Evolutionary conservation across 225 moss, liverwort and hornwort species (phyloP).

Genomic region (Asterella californica): DNA sequence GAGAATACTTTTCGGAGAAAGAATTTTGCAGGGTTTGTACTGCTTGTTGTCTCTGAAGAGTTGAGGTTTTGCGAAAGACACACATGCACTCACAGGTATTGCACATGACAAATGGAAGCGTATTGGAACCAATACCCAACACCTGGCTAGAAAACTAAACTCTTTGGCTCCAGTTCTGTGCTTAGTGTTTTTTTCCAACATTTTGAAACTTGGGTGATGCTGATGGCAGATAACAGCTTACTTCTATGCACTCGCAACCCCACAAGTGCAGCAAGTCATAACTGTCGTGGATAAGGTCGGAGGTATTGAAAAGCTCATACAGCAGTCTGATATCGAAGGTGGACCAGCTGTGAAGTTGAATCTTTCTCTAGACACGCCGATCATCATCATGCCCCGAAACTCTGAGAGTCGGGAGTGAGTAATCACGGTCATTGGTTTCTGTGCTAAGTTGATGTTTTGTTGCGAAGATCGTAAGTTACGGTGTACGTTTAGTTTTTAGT

Average conservation of each 20-base stretch:
- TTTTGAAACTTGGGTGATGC: background rate
- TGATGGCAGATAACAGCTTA: constrained; percentile 69
- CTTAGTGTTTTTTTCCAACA: background rate
- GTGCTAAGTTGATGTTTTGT: background rate
- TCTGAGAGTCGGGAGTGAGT: constrained; percentile 92
- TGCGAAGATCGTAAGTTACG: background rate
- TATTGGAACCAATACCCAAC: background rate
- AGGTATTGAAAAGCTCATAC: constrained; percentile 82
- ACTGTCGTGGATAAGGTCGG: constrained; percentile 85
- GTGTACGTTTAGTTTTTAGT: background rate
- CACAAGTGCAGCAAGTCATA: constrained; percentile 84
- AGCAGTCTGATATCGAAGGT: constrained; percentile 89
- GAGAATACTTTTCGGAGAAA: constrained; percentile 7
- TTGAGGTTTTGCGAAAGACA: background rate
- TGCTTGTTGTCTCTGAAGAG: background rate
- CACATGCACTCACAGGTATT: background rate
- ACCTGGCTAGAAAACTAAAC: background rate
- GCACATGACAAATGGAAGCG: background rate
- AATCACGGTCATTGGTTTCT: background rate
- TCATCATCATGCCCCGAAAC: constrained; percentile 92
- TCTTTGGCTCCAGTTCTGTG: background rate
- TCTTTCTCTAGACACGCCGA: constrained; percentile 89
- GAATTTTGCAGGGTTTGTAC: background rate
- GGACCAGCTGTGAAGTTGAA: constrained; percentile 82
- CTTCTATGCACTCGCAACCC: constrained; percentile 86